Conservation (phyloP, 1,139 yeast species). For the Casaregolazyma suthepensis region DNA sequence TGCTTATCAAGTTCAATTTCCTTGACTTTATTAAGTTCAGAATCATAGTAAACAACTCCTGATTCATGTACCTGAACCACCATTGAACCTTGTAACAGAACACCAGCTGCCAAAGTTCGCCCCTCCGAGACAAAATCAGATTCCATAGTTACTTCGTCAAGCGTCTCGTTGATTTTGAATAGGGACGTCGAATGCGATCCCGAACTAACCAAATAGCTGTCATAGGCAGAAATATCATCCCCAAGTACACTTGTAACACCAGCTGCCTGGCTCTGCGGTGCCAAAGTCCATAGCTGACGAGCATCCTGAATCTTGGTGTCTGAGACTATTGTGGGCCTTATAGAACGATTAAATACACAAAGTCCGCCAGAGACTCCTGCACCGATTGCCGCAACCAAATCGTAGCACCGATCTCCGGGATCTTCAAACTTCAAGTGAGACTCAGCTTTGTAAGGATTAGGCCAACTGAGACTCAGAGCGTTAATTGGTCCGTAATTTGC, state of each 20-base stretch:
- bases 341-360: slow-evolving; percentile 60
- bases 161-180: slow-evolving; percentile 62
- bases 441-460: slow-evolving; percentile 24
- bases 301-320: slow-evolving; percentile 57
- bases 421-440: slow-evolving; percentile 44
- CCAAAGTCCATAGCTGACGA: slow-evolving; percentile 32
- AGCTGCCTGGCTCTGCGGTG: slow-evolving; percentile 19
- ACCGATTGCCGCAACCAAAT: slow-evolving; percentile 69
- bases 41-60: slow-evolving; percentile 59
- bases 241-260: slow-evolving; percentile 13
- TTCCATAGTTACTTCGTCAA: slow-evolving; percentile 52
- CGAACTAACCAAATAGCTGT: slow-evolving; percentile 63
- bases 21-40: slow-evolving; percentile 45
- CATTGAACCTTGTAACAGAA: slow-evolving; percentile 51
- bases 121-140: slow-evolving; percentile 59
- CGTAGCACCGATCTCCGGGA: slow-evolving; percentile 51
- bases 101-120: slow-evolving; percentile 62
- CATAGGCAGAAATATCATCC: slow-evolving; percentile 33
- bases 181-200: slow-evolving; percentile 27
- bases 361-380: slow-evolving; percentile 50
- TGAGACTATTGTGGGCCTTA: slow-evolving; percentile 69
- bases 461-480: slow-evolving; percentile 59
- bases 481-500: slow-evolving; percentile 71
- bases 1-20: slow-evolving; percentile 10
- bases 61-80: slow-evolving; percentile 71